These are phyloP conservation scores for Chlamydomonas urium DNA, from an alignment of 139 green algal genomes.

Conservation along the genomic window DNA sequence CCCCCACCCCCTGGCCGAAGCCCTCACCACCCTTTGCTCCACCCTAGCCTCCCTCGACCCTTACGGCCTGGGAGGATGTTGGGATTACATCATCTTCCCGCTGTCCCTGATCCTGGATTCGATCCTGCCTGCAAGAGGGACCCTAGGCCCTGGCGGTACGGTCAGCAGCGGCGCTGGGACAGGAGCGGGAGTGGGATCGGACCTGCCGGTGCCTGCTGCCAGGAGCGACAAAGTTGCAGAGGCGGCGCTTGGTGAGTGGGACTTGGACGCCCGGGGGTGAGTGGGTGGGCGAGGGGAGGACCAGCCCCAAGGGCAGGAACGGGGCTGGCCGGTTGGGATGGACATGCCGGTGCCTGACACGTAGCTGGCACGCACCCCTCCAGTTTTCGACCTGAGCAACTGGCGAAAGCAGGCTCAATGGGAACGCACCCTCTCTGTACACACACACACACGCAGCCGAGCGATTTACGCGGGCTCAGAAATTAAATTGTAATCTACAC, in stretches of 20 bases:
- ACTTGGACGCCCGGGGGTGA: too few species aligned
- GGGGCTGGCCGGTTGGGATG: too few species aligned
- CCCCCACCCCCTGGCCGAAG: conserved; percentile 21
- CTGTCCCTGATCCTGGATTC: conserved; percentile 62
- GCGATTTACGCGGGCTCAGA: too few species aligned
- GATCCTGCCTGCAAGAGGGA: conserved; percentile 8
- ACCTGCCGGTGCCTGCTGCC: conserved; percentile 15
- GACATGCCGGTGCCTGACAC: too few species aligned
- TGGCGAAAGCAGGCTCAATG: too few species aligned
- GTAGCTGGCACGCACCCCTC: too few species aligned
- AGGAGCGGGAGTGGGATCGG: background rate
- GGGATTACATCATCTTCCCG: conserved; percentile 71
- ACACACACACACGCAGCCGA: conserved; percentile 7
- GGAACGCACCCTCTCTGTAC: too few species aligned
- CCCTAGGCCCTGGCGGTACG: background rate
- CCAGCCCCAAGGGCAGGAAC: too few species aligned
- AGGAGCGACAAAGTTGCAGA: conserved; percentile 55
- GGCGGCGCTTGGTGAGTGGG: conserved; percentile 7
- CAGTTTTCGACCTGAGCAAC: too few species aligned
- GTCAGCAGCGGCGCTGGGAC: background rate
- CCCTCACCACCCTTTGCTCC: conserved; percentile 22
- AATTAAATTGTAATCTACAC: too few species aligned
- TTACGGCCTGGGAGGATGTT: conserved; percentile 42
- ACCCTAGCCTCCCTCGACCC: conserved; percentile 9
- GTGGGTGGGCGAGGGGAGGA: too few species aligned